These are phyloP conservation scores for Xylaria telfairii DNA, from an alignment of 495 filamentous ascomycete genomes.

Conservation along the genomic window DNA sequence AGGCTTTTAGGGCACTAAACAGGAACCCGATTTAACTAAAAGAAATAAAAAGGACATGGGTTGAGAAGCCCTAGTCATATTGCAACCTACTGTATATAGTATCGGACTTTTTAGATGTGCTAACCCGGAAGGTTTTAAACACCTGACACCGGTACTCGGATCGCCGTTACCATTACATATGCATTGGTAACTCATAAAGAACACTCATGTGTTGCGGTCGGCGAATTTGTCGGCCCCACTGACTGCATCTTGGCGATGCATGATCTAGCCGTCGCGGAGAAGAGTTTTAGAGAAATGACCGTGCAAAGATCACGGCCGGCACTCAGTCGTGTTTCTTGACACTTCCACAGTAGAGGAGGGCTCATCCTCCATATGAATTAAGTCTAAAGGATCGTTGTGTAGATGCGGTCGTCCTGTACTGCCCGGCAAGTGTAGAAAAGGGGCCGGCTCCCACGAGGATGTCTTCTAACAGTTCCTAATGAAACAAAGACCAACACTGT, in stretches of 20 bases:
- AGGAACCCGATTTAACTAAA: neutral
- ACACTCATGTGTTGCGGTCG: neutral
- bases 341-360: neutral
- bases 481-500: neutral
- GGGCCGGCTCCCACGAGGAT: neutral
- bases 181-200: neutral
- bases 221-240: conserved; percentile 1
- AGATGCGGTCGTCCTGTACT: neutral
- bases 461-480: neutral
- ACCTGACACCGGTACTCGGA: neutral
- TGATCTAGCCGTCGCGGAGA: neutral
- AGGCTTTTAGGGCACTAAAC: neutral
- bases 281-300: neutral
- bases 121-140: neutral
- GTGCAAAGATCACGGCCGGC: neutral
- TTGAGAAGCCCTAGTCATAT: neutral
- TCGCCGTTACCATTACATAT: neutral
- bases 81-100: neutral
- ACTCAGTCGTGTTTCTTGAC: neutral
- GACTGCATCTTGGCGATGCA: neutral
- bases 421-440: neutral
- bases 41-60: neutral
- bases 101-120: neutral
- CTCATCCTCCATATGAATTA: neutral
- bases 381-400: neutral